Conservation (phyloP, 805 yeast genomes). For the Trichomonascus vanleenenianus region DNA sequence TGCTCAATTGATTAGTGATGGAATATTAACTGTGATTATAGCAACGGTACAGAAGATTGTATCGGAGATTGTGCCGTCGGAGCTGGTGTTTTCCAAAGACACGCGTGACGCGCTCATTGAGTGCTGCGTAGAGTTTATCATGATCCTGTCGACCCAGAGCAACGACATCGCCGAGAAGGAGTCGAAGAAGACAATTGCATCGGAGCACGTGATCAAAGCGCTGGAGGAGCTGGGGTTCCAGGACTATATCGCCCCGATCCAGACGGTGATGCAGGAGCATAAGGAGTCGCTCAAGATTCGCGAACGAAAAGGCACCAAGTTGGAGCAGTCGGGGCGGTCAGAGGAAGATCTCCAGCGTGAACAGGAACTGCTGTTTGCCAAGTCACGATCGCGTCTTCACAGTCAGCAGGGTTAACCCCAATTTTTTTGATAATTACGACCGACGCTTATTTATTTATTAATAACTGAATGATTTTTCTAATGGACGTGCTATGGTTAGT, state of each 20-base stretch:
- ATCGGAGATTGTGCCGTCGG: slow-evolving; percentile 83
- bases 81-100: slow-evolving; percentile 80
- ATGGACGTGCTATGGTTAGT: too few species aligned
- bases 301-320: slow-evolving; percentile 85
- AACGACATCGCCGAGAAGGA: slow-evolving; percentile 96
- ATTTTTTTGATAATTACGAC: not conserved
- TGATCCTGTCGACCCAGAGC: slow-evolving; percentile 88
- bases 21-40: slow-evolving; percentile 23
- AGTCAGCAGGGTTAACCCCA: slow-evolving; percentile 8
- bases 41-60: slow-evolving; percentile 97
- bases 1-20: not conserved
- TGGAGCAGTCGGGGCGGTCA: slow-evolving; percentile 83
- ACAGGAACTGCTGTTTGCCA: slow-evolving; percentile 81
- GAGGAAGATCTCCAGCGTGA: slow-evolving; percentile 89
- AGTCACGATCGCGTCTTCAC: slow-evolving; percentile 21
- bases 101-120: slow-evolving; percentile 93
- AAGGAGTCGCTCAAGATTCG: slow-evolving; percentile 78
- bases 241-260: slow-evolving; percentile 75
- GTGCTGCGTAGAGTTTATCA: slow-evolving; percentile 91
- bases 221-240: slow-evolving; percentile 78
- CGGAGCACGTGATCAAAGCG: slow-evolving; percentile 92
- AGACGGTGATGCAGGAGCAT: slow-evolving; percentile 74
- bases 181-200: slow-evolving; percentile 90
- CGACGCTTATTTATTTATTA: not conserved
- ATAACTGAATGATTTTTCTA: not conserved